These are phyloP conservation scores for Cladosporium oxysporum DNA, from an alignment of 2,329 filamentous ascomycete species.

Conservation along the genomic window DNA sequence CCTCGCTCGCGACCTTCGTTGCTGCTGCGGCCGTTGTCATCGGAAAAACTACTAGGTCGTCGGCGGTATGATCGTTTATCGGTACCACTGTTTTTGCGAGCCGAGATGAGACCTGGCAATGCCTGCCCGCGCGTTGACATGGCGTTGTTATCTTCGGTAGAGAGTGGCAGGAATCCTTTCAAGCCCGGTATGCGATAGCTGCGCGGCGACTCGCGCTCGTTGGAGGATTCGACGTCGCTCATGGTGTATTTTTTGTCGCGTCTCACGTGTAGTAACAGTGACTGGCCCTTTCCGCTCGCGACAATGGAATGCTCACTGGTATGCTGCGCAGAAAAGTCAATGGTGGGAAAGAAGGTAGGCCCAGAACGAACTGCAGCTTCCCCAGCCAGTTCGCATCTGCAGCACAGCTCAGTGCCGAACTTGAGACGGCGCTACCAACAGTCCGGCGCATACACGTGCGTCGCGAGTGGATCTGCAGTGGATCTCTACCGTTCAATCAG, in stretches of 20 bases:
- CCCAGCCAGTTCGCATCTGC: constrained; percentile 2
- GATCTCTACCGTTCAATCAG: neutral
- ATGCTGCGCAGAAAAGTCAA: neutral
- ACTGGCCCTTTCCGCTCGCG: neutral
- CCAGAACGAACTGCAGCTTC: neutral
- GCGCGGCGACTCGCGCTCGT: constrained; percentile 21
- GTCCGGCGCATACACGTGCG: neutral
- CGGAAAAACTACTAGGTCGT: constrained; percentile 18
- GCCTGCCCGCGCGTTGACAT: constrained; percentile 49
- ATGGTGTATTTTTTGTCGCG: neutral
- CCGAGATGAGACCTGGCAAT: constrained; percentile 38
- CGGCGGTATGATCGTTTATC: constrained; percentile 8
- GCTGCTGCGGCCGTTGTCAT: constrained; percentile 14
- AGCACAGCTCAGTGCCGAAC: neutral
- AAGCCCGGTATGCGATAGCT: constrained; percentile 30
- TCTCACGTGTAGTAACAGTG: neutral
- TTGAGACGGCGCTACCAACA: neutral
- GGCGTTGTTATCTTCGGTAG: constrained; percentile 37
- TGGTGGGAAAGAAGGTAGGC: neutral
- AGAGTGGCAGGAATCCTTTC: constrained; percentile 44
- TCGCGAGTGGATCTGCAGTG: neutral
- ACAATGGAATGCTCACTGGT: neutral
- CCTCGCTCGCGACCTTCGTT: constrained; percentile 1
- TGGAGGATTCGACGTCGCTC: constrained; percentile 2
- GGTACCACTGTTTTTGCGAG: constrained; percentile 6